These are phyloP conservation scores for Pseudocercospora musae DNA, from an alignment of 2,329 filamentous ascomycete species.

Conservation along the genomic window DNA sequence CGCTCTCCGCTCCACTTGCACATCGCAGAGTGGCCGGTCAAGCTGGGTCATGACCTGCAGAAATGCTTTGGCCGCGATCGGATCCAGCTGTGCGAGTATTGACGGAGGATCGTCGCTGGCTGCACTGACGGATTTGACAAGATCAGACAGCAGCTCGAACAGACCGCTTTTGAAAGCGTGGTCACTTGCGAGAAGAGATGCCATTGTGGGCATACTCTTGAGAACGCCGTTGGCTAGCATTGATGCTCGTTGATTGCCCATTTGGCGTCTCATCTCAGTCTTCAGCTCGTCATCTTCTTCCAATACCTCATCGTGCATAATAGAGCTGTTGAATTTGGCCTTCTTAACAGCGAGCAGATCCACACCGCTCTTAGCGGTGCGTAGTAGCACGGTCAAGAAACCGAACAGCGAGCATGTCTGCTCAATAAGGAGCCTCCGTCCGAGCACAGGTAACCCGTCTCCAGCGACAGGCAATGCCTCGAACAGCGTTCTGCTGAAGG, in stretches of 20 bases:
- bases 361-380: conserved; percentile 15
- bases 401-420: conserved; percentile 18
- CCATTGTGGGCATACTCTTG: conserved; percentile 24
- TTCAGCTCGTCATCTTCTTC: background rate
- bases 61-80: conserved; percentile 79
- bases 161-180: conserved; percentile 24
- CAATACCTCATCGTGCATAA: background rate
- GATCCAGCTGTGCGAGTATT: conserved; percentile 82
- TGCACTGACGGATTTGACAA: conserved; percentile 22
- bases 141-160: conserved; percentile 22
- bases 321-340: background rate
- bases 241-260: conserved; percentile 11
- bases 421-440: conserved; percentile 17
- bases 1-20: conserved; percentile 62
- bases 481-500: conserved; percentile 17
- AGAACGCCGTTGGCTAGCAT: conserved; percentile 18
- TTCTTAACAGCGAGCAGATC: conserved; percentile 6
- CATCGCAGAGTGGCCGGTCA: conserved; percentile 69
- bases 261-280: background rate
- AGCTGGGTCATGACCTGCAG: conserved; percentile 73
- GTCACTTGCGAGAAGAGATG: conserved; percentile 25
- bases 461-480: conserved; percentile 22
- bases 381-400: conserved; percentile 23
- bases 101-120: conserved; percentile 75
- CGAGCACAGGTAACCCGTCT: conserved; percentile 19